Conservation (phyloP, 1,284 basidiomycete species). For the Irpex sp. region DNA sequence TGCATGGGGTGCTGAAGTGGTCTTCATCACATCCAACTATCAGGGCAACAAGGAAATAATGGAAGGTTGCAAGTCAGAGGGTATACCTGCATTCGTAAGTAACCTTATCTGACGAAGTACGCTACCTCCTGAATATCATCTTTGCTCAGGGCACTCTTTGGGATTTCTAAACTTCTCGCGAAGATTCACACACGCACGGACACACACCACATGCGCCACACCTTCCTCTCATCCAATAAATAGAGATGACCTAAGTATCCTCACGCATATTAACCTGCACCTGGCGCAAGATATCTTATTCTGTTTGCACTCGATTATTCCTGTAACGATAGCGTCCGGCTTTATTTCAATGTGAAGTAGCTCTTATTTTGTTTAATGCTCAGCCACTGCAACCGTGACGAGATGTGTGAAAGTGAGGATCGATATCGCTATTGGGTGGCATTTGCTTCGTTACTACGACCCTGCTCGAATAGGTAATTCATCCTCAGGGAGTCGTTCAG, state of each 20-base stretch:
- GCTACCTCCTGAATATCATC: neutral
- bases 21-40: constrained; percentile 64
- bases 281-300: neutral
- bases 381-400: too few species aligned
- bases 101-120: constrained; percentile 28
- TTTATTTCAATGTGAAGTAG: neutral
- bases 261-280: neutral
- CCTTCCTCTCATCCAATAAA: neutral
- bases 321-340: neutral
- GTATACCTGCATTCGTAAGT: constrained; percentile 59
- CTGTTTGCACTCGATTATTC: neutral
- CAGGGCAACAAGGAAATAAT: constrained; percentile 64
- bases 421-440: too few species aligned
- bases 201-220: neutral
- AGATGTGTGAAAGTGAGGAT: too few species aligned
- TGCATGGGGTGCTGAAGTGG: constrained; percentile 48
- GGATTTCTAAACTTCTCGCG: constrained; percentile 32
- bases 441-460: too few species aligned
- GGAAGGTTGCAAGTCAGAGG: constrained; percentile 60
- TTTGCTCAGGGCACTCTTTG: constrained; percentile 36
- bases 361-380: neutral
- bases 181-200: neutral
- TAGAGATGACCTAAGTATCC: neutral
- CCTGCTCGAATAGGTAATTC: too few species aligned
- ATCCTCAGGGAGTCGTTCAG: too few species aligned